phyloP scores from a whole-genome alignment of 1,284 basidiomycete species.

The Puccinia triticina region DNA sequence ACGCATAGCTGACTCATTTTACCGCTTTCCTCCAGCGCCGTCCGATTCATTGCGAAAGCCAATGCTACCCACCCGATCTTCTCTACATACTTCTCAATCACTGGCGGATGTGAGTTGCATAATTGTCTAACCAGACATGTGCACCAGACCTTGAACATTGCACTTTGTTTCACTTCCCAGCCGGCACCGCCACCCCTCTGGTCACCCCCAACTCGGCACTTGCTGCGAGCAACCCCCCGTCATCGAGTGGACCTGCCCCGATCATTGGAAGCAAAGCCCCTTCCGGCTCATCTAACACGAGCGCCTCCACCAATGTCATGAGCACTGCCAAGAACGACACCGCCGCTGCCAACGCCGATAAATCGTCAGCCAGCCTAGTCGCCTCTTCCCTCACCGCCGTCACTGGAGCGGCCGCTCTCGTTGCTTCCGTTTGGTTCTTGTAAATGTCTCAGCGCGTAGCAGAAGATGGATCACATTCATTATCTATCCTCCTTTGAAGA shows the following conservation, averaged over 20 bases:
- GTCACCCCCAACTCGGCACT: neutral
- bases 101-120: constrained; percentile 37
- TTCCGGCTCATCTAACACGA: neutral
- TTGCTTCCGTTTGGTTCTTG: constrained; percentile 4
- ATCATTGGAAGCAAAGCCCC: constrained; percentile 2
- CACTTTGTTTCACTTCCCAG: neutral
- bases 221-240: neutral
- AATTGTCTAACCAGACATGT: neutral
- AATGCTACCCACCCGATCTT: constrained; percentile 20
- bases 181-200: constrained; percentile 12
- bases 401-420: neutral
- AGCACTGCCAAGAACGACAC: constrained; percentile 8
- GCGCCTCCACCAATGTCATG: neutral
- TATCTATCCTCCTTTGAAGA: neutral
- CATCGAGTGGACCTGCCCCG: constrained; percentile 6
- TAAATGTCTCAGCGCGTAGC: neutral
- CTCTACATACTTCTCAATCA: constrained; percentile 42
- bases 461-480: neutral
- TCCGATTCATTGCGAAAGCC: constrained; percentile 28
- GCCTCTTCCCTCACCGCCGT: neutral
- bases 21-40: constrained; percentile 1
- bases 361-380: neutral
- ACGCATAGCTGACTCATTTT: neutral
- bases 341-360: neutral
- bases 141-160: neutral